phyloP scores from a whole-genome alignment of 78 protist genomes.

The Dictyostelium discoideum region DNA sequence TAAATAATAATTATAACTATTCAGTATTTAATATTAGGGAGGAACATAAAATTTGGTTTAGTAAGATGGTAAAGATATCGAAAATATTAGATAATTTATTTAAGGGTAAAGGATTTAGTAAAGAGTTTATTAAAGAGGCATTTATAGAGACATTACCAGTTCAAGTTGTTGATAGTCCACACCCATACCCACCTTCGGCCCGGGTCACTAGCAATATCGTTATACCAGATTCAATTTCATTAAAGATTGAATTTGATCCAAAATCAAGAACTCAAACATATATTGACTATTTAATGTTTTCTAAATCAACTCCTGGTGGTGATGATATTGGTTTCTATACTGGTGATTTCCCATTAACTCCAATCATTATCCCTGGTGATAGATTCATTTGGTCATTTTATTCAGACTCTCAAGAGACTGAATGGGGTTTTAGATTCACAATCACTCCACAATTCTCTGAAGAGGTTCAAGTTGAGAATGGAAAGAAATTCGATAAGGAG shows the following conservation, averaged over 20 bases:
- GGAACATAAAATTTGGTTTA: conserved; percentile 9
- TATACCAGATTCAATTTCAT: conserved; percentile 30
- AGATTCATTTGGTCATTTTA: conserved; percentile 78
- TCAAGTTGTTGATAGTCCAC: conserved; percentile 48
- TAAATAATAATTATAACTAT: background rate
- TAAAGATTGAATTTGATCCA: conserved; percentile 73
- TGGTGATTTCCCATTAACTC: conserved; percentile 73
- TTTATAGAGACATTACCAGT: conserved; percentile 29
- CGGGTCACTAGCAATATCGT: conserved; percentile 49
- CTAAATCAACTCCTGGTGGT: conserved; percentile 56
- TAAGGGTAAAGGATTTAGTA: conserved; percentile 56
- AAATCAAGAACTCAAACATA: conserved; percentile 70
- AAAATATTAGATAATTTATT: conserved; percentile 7
- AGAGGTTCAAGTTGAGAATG: conserved; percentile 31
- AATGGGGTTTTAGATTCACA: conserved; percentile 81
- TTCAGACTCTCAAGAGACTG: conserved; percentile 68
- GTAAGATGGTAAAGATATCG: background rate
- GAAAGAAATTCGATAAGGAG: conserved; percentile 21
- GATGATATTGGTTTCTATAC: conserved; percentile 82
- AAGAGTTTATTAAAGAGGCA: conserved; percentile 62
- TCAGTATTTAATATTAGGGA: background rate
- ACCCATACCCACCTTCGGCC: conserved; percentile 75
- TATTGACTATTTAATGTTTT: conserved; percentile 81
- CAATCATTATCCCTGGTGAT: conserved; percentile 67
- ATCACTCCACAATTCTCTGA: conserved; percentile 74